Evolutionary conservation across 2,329 filamentous ascomycete genomes (phyloP).

Genomic region (Lachnum nothofagi): DNA sequence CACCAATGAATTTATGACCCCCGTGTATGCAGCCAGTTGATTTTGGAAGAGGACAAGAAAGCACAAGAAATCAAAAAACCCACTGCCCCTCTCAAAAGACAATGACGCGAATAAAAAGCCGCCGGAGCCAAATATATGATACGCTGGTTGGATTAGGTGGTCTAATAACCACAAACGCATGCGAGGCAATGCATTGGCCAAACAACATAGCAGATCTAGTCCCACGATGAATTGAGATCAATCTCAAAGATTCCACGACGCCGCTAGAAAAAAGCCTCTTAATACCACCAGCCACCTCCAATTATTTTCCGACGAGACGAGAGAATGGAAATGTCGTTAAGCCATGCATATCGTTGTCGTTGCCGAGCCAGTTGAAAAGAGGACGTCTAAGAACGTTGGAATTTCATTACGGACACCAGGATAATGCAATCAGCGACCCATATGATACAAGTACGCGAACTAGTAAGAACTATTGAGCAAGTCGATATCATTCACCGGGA

Average conservation of each 20-base stretch:
- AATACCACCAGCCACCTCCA: constrained; percentile 25
- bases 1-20: constrained; percentile 10
- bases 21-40: constrained; percentile 26
- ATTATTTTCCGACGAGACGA: constrained; percentile 10
- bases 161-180: constrained; percentile 14
- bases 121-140: constrained; percentile 1
- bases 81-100: background rate
- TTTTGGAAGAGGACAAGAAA: constrained; percentile 12
- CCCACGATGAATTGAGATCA: constrained; percentile 11
- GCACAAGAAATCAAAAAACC: background rate
- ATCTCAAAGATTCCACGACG: constrained; percentile 15
- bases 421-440: constrained; percentile 32
- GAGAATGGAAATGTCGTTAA: constrained; percentile 28
- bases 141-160: constrained; percentile 7
- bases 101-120: constrained; percentile 3
- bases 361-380: constrained; percentile 25
- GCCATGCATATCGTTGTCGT: constrained; percentile 31
- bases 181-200: constrained; percentile 15
- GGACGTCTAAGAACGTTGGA: constrained; percentile 27
- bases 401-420: constrained; percentile 27
- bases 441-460: constrained; percentile 33
- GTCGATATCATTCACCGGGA: constrained; percentile 16
- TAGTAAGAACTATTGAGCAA: constrained; percentile 22
- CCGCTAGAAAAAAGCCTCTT: constrained; percentile 17
- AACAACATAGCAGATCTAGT: constrained; percentile 11